Conservation (phyloP, 108 stramenopile species). For the Phaeodactylum tricornutum region DNA sequence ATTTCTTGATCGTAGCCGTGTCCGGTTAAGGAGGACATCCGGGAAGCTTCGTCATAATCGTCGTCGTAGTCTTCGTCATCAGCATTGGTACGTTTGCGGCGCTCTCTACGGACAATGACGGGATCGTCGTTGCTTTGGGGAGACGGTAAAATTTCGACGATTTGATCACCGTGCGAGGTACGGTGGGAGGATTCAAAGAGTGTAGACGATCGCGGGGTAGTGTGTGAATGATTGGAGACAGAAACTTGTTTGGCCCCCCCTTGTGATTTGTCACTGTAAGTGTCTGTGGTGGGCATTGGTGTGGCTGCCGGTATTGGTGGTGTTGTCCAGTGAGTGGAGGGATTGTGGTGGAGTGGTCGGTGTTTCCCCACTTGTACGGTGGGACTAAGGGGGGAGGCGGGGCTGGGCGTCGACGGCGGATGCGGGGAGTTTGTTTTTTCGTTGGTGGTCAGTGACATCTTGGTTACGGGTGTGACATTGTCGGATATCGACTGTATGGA, state of each 20-base stretch:
- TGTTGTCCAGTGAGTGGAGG: not conserved
- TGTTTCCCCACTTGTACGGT: no score
- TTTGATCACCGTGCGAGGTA: not conserved
- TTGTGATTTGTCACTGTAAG: not conserved
- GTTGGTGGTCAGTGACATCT: not conserved
- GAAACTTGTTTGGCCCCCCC: not conserved
- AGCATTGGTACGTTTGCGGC: no score
- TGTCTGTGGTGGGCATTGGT: not conserved
- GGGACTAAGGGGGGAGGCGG: no score
- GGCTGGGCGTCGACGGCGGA: not conserved
- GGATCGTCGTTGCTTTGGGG: no score
- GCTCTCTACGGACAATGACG: no score
- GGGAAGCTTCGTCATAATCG: conserved; percentile 19
- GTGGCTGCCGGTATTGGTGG: not conserved
- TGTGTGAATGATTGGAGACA: not conserved
- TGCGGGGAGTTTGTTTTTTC: not conserved
- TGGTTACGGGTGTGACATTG: conserved; percentile 2
- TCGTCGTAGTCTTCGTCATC: not conserved
- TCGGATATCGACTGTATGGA: conserved; percentile 1
- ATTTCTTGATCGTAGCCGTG: conserved; percentile 79
- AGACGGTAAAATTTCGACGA: not conserved
- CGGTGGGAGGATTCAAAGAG: not conserved
- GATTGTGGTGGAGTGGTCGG: no score
- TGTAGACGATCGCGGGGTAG: not conserved
- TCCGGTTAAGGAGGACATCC: conserved; percentile 79